Evolutionary conservation across 2,329 filamentous ascomycete species (phyloP), one percentile per base, ranked within the genome.

Genomic region (Xylaria sp.): DNA sequence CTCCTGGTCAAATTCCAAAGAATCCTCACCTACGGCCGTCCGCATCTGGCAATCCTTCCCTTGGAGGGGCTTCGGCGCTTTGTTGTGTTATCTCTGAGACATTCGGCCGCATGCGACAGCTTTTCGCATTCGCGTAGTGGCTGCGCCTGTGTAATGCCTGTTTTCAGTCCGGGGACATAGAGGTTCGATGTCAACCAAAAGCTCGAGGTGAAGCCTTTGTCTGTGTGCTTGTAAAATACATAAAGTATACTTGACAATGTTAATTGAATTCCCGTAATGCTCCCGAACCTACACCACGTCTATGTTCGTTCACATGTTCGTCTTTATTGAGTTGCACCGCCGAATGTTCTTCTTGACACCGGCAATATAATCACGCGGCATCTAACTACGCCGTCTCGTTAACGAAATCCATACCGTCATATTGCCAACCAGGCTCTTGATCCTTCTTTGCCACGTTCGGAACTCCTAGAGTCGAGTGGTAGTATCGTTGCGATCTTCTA

Each of bases 121-220:
- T 37, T 39, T 46, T 49, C 43, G 59, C 53, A 62, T 56, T 54
- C 54, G 48, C 51, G 39, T 34, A 29, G 24, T 17, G 17, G 17
- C 24, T 29, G 7, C 39, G 26, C 38, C 7, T 4, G 4, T 11
- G 16, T 22, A 48, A 40, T 54, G 38, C 54, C 57, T 60, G 57
- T 57, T 62, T 62, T 54, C 60, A 50, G 57, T 45, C 40, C 3
- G 20, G 41, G 48, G 24, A 16, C 22, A 39, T 38, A 44, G 13
- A 34, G 38, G 18, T 21, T 7, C 13, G 45, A 19, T 29, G 43
- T 44, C 1, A 50, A 39, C 56, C 60, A 62, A 62, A n/a, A 60
- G 60, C 50, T 44, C 19, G n/a, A 21, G 21, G 21, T 26, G 1
- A 21, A 43, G 19, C 52, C 60, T 62, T 62, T 62, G 60, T 62